These are phyloP conservation scores for Lachancea quebecensis DNA, from an alignment of 805 yeast species.

Conservation along the genomic window DNA sequence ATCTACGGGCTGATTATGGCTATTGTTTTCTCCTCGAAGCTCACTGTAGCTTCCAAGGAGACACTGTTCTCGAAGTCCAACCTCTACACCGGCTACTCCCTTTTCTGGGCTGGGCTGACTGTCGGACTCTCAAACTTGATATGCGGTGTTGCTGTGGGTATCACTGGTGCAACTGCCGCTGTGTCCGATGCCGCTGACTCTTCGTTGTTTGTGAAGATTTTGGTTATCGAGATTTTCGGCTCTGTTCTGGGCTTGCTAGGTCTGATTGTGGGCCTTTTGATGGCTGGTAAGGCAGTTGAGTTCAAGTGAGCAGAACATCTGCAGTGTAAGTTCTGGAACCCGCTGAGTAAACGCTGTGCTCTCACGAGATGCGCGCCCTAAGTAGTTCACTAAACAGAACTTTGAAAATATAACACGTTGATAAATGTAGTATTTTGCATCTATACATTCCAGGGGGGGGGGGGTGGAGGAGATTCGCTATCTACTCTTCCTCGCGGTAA, in stretches of 20 bases:
- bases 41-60: slow-evolving; percentile 58
- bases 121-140: slow-evolving; percentile 90
- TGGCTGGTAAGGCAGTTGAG: slow-evolving; percentile 94
- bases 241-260: slow-evolving; percentile 94
- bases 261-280: slow-evolving; percentile 89
- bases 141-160: slow-evolving; percentile 95
- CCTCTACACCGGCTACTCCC: slow-evolving; percentile 87
- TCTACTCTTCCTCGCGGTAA: slow-evolving; percentile 51
- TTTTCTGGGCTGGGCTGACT: slow-evolving; percentile 97
- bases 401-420: not conserved
- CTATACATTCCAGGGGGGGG: not conserved
- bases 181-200: slow-evolving; percentile 97
- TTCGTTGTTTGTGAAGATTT: slow-evolving; percentile 85
- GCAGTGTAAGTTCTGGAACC: no score
- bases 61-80: slow-evolving; percentile 71
- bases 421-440: not conserved
- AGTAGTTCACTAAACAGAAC: not conserved
- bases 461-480: not conserved
- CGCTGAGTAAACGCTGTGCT: not conserved
- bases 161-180: slow-evolving; percentile 98
- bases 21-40: slow-evolving; percentile 89
- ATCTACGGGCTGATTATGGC: slow-evolving; percentile 97
- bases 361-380: not conserved
- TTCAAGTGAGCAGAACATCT: slow-evolving; percentile 42
- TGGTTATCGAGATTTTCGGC: slow-evolving; percentile 96